phyloP scores from a whole-genome alignment of 2,329 filamentous ascomycete genomes.

The Cercospora canescens region DNA sequence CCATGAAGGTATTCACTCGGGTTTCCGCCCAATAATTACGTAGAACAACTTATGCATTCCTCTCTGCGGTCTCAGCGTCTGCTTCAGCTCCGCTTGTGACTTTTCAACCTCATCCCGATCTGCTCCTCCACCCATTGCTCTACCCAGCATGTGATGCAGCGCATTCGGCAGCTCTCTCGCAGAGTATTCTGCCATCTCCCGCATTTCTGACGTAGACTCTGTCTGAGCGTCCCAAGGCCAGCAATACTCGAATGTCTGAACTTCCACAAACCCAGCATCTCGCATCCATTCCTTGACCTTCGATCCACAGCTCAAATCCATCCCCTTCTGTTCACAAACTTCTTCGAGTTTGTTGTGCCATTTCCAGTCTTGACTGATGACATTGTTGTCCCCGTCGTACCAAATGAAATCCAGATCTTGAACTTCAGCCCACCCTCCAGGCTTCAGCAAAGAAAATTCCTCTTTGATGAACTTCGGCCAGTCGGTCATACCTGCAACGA shows the following conservation, averaged over 20 bases:
- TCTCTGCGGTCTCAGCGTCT: background rate
- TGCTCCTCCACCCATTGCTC: background rate
- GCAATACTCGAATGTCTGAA: conserved; percentile 9
- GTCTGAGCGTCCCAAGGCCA: conserved; percentile 5
- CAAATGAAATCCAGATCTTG: conserved; percentile 20
- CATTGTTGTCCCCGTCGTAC: background rate
- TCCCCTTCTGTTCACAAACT: conserved; percentile 2
- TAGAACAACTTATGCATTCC: conserved; percentile 13
- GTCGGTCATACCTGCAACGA: conserved; percentile 24
- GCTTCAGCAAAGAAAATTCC: conserved; percentile 19
- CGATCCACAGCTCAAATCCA: conserved; percentile 11
- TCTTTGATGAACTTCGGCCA: conserved; percentile 23
- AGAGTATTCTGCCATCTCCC: conserved; percentile 12
- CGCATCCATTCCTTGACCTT: conserved; percentile 11
- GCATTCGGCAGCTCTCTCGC: conserved; percentile 10
- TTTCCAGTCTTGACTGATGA: conserved; percentile 12
- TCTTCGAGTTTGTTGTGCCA: conserved; percentile 8
- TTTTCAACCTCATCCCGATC: conserved; percentile 3
- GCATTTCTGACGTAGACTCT: conserved; percentile 8
- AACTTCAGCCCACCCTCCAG: conserved; percentile 27
- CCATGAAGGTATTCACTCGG: background rate
- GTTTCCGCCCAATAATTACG: conserved; percentile 17
- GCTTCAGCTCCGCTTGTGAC: conserved; percentile 14
- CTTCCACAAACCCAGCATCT: conserved; percentile 15
- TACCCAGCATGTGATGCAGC: conserved; percentile 13